Conservation (phyloP, 257 asterid species). For the Nicotiana obtusifolia region DNA sequence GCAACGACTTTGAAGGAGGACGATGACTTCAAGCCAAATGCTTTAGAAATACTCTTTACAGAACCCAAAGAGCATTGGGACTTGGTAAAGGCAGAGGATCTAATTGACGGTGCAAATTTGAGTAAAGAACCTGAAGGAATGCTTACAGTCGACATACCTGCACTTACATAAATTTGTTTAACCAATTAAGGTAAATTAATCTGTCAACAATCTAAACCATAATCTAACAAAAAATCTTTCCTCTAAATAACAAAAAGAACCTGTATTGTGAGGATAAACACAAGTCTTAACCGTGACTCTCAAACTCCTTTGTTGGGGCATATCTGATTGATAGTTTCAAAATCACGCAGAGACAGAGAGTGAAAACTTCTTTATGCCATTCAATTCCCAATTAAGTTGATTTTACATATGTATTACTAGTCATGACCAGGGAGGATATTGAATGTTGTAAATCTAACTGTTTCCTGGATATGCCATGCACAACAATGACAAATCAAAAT, state of each 20-base stretch:
- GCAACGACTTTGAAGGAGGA: conserved; percentile 17
- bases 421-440: not conserved
- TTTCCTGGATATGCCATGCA: not conserved
- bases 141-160: conserved; percentile 18
- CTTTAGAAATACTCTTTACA: conserved; percentile 13
- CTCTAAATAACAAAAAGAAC: not conserved
- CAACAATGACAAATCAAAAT: not conserved
- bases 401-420: not conserved
- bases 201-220: not conserved
- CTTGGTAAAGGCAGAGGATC: not conserved
- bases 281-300: not conserved
- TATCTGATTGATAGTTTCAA: not conserved
- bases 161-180: not conserved
- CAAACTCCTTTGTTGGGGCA: not conserved
- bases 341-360: not conserved
- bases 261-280: not conserved
- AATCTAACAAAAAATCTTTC: not conserved
- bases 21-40: conserved; percentile 18
- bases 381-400: not conserved
- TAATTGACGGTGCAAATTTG: conserved; percentile 6
- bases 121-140: conserved; percentile 21
- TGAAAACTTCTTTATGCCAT: not conserved
- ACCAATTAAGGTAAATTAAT: not conserved
- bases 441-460: not conserved
- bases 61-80: conserved; percentile 17